Conservation (phyloP, 768 basidiomycete species). For the Lentinula boryana region DNA sequence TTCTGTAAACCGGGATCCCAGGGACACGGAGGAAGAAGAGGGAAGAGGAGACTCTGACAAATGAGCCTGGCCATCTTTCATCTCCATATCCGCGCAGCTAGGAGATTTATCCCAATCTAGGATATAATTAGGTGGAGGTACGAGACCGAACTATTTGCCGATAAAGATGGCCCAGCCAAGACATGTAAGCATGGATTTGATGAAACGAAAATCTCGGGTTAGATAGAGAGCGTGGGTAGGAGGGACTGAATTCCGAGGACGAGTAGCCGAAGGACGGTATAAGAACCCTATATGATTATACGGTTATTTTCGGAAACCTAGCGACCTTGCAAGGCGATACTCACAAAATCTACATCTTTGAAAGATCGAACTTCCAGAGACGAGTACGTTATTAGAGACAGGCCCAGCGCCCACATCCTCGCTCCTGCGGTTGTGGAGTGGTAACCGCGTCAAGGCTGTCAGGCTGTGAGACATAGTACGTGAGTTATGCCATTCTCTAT, state of each 20-base stretch:
- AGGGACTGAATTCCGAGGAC: background rate
- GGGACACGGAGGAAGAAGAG: background rate
- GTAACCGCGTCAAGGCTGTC: background rate
- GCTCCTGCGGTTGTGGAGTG: background rate
- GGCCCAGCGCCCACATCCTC: conserved; percentile 3
- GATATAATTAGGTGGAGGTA: background rate
- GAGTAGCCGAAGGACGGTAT: background rate
- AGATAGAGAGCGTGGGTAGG: background rate
- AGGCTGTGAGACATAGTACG: background rate
- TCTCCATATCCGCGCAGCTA: background rate
- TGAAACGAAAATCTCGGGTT: background rate
- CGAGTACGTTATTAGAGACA: background rate
- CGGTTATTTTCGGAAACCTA: background rate
- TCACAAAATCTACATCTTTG: background rate
- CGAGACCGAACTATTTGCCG: background rate
- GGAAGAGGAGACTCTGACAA: background rate
- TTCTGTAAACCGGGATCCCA: background rate
- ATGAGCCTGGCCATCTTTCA: background rate
- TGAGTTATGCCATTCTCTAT: background rate
- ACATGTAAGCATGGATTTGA: background rate
- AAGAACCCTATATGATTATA: background rate
- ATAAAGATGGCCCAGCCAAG: background rate
- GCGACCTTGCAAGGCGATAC: background rate
- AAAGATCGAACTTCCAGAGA: background rate
- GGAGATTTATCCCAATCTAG: background rate